phyloP scores from a whole-genome alignment of 1,284 basidiomycete species.

The Grifola frondosa region DNA sequence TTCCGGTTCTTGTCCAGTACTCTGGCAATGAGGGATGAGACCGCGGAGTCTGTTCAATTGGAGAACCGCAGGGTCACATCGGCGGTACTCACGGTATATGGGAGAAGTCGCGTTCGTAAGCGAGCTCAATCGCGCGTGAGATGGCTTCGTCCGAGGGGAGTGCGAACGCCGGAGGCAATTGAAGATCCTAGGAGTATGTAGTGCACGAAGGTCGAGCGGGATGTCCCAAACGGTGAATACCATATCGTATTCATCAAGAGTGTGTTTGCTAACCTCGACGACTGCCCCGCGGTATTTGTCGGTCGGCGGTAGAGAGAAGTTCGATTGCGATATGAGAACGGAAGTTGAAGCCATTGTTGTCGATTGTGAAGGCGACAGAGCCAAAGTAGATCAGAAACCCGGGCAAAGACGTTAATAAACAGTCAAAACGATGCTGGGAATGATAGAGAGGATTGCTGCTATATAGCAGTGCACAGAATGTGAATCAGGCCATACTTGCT shows the following conservation, averaged over 20 bases:
- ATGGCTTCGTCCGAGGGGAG: slow-evolving; percentile 72
- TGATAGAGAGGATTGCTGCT: slow-evolving; percentile 3
- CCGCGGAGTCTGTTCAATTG: background rate
- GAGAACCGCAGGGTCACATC: background rate
- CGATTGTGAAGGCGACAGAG: background rate
- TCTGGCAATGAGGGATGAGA: slow-evolving; percentile 39
- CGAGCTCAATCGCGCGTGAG: slow-evolving; percentile 74
- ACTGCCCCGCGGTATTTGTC: slow-evolving; percentile 81
- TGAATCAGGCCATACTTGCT: slow-evolving; percentile 16
- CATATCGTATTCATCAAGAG: slow-evolving; percentile 3
- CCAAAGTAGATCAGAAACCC: background rate
- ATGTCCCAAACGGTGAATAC: background rate
- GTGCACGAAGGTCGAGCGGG: background rate
- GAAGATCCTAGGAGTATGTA: slow-evolving; percentile 82
- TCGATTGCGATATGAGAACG: slow-evolving; percentile 7
- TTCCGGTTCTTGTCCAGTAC: slow-evolving; percentile 72
- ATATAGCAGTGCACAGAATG: slow-evolving; percentile 5
- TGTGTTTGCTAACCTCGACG: slow-evolving; percentile 57
- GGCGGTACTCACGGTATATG: slow-evolving; percentile 71
- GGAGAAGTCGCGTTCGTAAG: slow-evolving; percentile 89
- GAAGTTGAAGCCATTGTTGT: slow-evolving; percentile 16
- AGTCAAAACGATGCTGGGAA: too few relatives aligned
- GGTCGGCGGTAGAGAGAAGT: slow-evolving; percentile 6
- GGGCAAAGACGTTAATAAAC: too few relatives aligned
- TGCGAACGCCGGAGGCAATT: slow-evolving; percentile 88